Base-by-base conservation (phyloP, 2,329 filamentous ascomycete genomes). In the Aotearoamyces nothofagi region DNA sequence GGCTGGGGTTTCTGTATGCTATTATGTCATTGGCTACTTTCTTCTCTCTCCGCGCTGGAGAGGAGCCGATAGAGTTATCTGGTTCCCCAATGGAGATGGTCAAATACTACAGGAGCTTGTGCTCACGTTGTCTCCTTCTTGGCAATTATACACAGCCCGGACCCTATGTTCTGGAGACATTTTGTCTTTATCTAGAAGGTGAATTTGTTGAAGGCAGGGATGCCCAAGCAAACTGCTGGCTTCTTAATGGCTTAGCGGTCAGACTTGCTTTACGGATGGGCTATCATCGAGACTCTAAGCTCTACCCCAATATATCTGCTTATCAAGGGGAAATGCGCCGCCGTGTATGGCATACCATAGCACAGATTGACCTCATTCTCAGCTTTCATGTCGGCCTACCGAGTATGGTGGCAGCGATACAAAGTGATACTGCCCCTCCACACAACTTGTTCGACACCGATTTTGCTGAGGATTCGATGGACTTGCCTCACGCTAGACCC, bases 341-440 rank as follows among this genome's bases (percentile, higher is more conserved):
- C 19, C 56, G 71, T 32, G 48, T 61, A 41, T 68, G 66, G 66
- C 59, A 62, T 37, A 53, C 68, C 36, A 57, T 60, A 3, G 47
- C 57, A 15, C 69, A 75, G 42, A 58, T 77, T 26, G 76, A 80
- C 42, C 49, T 73, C 3, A 49, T 79, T 4, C 69, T 74, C 15
- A 67, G 70, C 2, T 78, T 77, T 42, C 73, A 79, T 42, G 61
- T 78, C 34, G 75, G 75, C 2, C 54, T 81, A 30, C 76, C 76
- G 3, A 63, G 63, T 42, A 74, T 78, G 67, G 58, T 78, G 72
- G 78, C 34, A 67, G 62, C 26, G 76, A 80, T 42, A 75, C 70
- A 0, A 52, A 58, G 2, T 47, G 69, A n/a, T n/a, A n/a, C n/a
- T n/a, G n/a, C n/a, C 12, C 74, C 74, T 10, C 56, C 60, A 17